These are phyloP conservation scores for Jaltomata sinuosa DNA, from an alignment of 257 asterid genomes.

Conservation along the genomic window DNA sequence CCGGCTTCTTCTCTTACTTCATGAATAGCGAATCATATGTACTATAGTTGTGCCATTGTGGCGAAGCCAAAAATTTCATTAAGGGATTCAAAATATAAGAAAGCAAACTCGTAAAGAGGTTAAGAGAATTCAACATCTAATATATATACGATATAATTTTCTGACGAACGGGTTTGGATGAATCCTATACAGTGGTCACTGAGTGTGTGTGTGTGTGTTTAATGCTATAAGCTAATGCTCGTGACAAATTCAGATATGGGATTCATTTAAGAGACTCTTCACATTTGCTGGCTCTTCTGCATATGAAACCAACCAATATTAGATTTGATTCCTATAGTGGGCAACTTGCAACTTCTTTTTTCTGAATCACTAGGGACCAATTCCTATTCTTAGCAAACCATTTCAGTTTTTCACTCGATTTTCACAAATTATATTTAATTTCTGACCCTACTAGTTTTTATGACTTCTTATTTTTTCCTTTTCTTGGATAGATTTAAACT, in stretches of 20 bases:
- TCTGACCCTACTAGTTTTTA: not conserved
- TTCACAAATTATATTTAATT: not conserved
- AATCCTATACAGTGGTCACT: too few species aligned
- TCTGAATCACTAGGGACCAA: not conserved
- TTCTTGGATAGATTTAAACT: not conserved
- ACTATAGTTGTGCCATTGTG: not conserved
- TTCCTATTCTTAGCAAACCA: not conserved
- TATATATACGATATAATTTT: not conserved
- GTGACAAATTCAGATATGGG: slow-evolving; percentile 1
- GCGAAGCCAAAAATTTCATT: accelerated
- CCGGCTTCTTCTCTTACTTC: not conserved
- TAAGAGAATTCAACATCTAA: not conserved
- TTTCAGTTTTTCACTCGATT: not conserved
- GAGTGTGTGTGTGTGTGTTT: not conserved
- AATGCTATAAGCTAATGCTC: not conserved
- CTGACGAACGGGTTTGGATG: not conserved
- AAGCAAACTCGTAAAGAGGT: not conserved
- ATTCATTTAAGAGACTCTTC: not conserved
- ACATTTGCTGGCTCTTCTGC: not conserved
- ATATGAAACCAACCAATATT: slow-evolving; percentile 1
- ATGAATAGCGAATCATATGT: not conserved
- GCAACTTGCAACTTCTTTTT: not conserved
- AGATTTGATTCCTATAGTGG: not conserved
- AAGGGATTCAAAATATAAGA: not conserved
- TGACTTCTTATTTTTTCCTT: not conserved